Percentiles rank a stretch among this genome's conserved stretches.
Evolutionary conservation across 2,329 filamentous ascomycete species (phyloP).

Genomic region (Neonectria coccinea): DNA sequence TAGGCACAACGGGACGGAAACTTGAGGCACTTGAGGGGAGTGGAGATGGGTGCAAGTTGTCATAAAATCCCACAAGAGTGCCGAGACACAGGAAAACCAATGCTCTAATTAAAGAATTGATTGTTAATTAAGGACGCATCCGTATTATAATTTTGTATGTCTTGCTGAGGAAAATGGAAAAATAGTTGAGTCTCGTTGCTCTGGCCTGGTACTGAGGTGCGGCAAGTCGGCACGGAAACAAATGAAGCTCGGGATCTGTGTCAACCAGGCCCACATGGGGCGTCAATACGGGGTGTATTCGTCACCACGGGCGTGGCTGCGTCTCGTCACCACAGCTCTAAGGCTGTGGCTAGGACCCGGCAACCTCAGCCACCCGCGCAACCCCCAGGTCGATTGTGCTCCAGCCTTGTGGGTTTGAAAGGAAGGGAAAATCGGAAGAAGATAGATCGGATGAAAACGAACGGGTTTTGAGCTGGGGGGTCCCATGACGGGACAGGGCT

Average conservation of each 20-base stretch:
- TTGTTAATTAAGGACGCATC: no score
- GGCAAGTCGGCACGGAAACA: constrained; percentile 16
- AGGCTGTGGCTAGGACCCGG: constrained; percentile 18
- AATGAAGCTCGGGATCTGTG: constrained; percentile 1
- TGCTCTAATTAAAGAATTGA: background rate
- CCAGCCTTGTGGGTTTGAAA: constrained; percentile 14
- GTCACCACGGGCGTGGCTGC: constrained; percentile 27
- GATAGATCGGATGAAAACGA: constrained; percentile 20
- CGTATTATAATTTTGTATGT: no score
- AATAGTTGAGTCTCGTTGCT: no score
- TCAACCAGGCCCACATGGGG: constrained; percentile 6
- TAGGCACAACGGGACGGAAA: no score
- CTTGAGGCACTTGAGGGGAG: background rate
- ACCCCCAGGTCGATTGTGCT: constrained; percentile 8
- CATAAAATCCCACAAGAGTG: background rate
- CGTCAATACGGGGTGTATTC: constrained; percentile 28
- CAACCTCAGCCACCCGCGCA: constrained; percentile 20
- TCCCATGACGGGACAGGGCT: background rate
- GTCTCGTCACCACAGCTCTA: background rate
- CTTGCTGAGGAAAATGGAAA: no score
- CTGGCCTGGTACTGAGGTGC: background rate
- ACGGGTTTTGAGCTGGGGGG: constrained; percentile 11
- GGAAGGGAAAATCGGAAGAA: background rate
- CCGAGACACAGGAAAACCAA: background rate
- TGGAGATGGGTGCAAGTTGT: background rate